Conservation (phyloP, 208 protist genomes). For the Crithidia bombi region DNA sequence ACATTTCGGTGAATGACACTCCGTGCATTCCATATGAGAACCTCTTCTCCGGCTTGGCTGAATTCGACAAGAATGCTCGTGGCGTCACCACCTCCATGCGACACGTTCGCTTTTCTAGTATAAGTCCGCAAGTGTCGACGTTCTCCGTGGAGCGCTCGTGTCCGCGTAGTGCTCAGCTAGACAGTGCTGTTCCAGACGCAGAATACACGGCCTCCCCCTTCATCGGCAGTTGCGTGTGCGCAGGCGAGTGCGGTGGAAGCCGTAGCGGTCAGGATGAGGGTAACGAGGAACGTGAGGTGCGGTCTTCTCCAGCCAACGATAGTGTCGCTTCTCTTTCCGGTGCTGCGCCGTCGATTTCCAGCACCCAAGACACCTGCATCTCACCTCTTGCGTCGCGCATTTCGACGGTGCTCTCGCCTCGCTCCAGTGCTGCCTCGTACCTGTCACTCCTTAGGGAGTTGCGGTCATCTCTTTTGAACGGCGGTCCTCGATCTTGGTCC, state of each 20-base stretch:
- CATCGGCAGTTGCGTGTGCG: not conserved
- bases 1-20: not conserved
- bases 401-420: conserved; percentile 11
- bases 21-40: not conserved
- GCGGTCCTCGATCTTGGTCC: not conserved
- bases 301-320: not conserved
- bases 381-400: not conserved
- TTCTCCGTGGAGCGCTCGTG: conserved; percentile 48
- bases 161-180: not conserved
- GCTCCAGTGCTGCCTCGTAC: conserved; percentile 10
- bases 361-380: not conserved
- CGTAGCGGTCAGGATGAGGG: no score
- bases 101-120: conserved; percentile 68
- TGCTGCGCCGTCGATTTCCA: not conserved
- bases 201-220: not conserved
- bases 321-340: not conserved
- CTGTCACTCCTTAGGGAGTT: not conserved
- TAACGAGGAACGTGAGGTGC: no score
- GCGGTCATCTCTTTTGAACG: conserved; percentile 3
- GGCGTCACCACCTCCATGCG: not conserved
- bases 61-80: not conserved
- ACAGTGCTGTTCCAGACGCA: no score
- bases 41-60: not conserved
- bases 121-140: conserved; percentile 49
- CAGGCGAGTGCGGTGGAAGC: no score